phyloP scores from a whole-genome alignment of 1,284 basidiomycete species.

The Papiliotrema nemorosa region DNA sequence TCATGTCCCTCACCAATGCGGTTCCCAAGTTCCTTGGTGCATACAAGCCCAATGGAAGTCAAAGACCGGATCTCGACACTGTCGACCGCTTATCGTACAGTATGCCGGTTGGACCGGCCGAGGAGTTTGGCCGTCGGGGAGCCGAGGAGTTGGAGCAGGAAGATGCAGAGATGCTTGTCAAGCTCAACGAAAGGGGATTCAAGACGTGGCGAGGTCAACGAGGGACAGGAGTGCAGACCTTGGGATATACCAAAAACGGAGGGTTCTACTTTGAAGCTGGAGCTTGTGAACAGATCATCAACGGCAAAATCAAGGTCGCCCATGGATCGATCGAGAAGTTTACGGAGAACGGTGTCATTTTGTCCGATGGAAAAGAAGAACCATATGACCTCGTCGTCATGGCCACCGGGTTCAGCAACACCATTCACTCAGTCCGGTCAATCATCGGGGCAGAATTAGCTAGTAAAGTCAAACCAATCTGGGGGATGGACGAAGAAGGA shows the following conservation, averaged over 20 bases:
- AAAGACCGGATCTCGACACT: slow-evolving; percentile 52
- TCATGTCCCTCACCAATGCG: slow-evolving; percentile 55
- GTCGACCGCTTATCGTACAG: slow-evolving; percentile 54
- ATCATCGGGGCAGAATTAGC: slow-evolving; percentile 54
- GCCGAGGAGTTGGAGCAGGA: slow-evolving; percentile 17
- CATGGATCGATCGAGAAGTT: slow-evolving; percentile 31
- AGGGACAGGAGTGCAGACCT: slow-evolving; percentile 16
- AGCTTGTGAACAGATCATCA: slow-evolving; percentile 35
- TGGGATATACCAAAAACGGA: slow-evolving; percentile 26
- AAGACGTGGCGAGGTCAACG: slow-evolving; percentile 28
- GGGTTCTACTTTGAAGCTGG: slow-evolving; percentile 43
- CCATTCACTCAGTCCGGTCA: slow-evolving; percentile 42
- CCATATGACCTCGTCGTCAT: slow-evolving; percentile 65
- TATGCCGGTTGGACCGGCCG: slow-evolving; percentile 21
- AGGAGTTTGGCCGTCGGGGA: slow-evolving; percentile 24
- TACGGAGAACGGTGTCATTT: slow-evolving; percentile 23
- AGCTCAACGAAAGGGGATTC: slow-evolving; percentile 48
- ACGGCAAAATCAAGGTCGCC: slow-evolving; percentile 36
- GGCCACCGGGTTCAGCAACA: slow-evolving; percentile 57
- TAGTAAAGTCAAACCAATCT: slow-evolving; percentile 53
- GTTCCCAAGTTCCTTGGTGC: slow-evolving; percentile 45
- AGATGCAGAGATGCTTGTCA: slow-evolving; percentile 54
- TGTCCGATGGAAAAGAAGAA: slow-evolving; percentile 46
- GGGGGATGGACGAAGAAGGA: slow-evolving; percentile 60
- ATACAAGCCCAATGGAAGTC: slow-evolving; percentile 47